phyloP scores from a whole-genome alignment of 1,284 basidiomycete species.

The Boletus albobrunnescens region DNA sequence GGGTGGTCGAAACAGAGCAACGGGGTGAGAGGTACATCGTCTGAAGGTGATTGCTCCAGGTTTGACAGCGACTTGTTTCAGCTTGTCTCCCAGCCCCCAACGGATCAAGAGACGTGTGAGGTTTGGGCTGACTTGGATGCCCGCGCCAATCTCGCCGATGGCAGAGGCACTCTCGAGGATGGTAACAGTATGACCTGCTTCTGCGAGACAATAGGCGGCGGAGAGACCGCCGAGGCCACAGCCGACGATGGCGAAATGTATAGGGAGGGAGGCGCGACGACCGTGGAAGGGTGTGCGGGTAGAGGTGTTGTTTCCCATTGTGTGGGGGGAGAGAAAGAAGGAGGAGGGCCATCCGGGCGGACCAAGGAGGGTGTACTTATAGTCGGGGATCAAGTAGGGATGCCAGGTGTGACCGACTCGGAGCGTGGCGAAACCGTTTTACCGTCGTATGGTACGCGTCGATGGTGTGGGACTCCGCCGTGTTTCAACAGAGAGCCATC shows the following conservation, averaged over 20 bases:
- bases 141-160: slow-evolving; percentile 46
- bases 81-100: slow-evolving; percentile 47
- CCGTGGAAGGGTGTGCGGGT: slow-evolving; percentile 18
- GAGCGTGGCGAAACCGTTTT: not conserved
- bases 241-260: slow-evolving; percentile 48
- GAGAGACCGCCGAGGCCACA: slow-evolving; percentile 51
- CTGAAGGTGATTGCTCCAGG: slow-evolving; percentile 43
- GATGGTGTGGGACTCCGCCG: no score
- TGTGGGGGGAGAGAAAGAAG: slow-evolving; percentile 26
- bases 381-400: not conserved
- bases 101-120: slow-evolving; percentile 45
- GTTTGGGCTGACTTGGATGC: slow-evolving; percentile 49
- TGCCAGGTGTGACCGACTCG: not conserved
- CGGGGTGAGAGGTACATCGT: slow-evolving; percentile 37
- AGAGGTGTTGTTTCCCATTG: not conserved
- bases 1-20: not conserved
- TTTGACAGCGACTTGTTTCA: slow-evolving; percentile 41
- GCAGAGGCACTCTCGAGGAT: slow-evolving; percentile 39
- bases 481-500: no score
- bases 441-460: no score
- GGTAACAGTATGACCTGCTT: slow-evolving; percentile 48
- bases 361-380: not conserved
- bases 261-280: slow-evolving; percentile 24
- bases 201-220: slow-evolving; percentile 43
- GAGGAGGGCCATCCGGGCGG: not conserved